Base-by-base conservation (phyloP, 1,284 basidiomycete species). In the Sanghuangporus baumii region DNA sequence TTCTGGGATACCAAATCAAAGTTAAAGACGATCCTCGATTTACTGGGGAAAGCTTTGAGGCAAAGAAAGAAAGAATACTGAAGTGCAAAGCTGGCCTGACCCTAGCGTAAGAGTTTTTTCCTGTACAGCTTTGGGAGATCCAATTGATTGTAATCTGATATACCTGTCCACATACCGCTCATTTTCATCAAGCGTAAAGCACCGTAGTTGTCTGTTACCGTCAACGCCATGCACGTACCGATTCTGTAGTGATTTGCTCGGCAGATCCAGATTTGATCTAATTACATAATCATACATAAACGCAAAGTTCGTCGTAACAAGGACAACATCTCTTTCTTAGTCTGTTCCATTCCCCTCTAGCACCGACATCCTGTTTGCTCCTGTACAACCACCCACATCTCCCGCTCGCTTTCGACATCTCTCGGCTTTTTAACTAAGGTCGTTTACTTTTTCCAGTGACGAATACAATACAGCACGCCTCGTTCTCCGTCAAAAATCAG, bases 21-120 rank as follows among this genome's bases (percentile, higher is more conserved):
- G 68, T 84, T 16, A 81, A 80, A 66, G 79, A 81, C 26, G 81
- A 84, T 61, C 76, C 79, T 4, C 71, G 81, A 65, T 83, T 80
- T 67, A 72, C 73, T 6, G 63, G 69, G 8, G 81, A 83, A 68
- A 77, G 78, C 0, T 78, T 80, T 51, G 78, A 79, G 65, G 69
- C 80, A 67, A 73, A 74, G 61, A 80, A 75, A 62, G 74, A 69
- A 38, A 72, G 81, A 46, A 67, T 84, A 40, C 67, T 82, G 56
- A 64, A 66, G n/a, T 67, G 70, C 7, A 71, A 68, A 14, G 67
- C 71, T 18, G 72, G 74, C 5, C 54, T 81, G 46, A 80, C 78
- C 2, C 64, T 77, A n/a, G 76, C 74, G 80, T 81, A 37, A 41
- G 3, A 34, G 4, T 14, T 11, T 51, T 23, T 14, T 51, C 2